Conservation (phyloP, 2,329 filamentous ascomycete genomes). For the Lasiodiplodia hormozganensis region DNA sequence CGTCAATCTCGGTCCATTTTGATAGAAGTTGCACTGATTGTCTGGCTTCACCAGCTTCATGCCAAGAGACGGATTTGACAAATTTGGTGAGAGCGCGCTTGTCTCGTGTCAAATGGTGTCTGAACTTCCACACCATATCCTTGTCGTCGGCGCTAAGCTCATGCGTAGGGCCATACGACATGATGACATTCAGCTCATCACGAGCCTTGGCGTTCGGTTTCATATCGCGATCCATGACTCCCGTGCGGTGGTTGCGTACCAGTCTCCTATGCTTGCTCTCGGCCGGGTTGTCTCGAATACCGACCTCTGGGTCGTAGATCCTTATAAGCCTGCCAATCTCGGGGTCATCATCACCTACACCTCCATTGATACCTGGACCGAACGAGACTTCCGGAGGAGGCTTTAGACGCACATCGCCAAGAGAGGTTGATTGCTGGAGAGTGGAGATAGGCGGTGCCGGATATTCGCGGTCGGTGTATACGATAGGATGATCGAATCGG, state of each 20-base stretch:
- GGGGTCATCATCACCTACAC: slow-evolving; percentile 59
- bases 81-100: slow-evolving; percentile 91
- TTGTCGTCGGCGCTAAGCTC: slow-evolving; percentile 88
- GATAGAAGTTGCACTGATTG: slow-evolving; percentile 89
- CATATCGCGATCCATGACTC: slow-evolving; percentile 91
- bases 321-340: slow-evolving; percentile 71
- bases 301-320: slow-evolving; percentile 93
- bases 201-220: slow-evolving; percentile 96
- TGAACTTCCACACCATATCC: slow-evolving; percentile 96
- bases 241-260: slow-evolving; percentile 89
- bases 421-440: slow-evolving; percentile 69
- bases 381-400: slow-evolving; percentile 87
- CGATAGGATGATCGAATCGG: slow-evolving; percentile 92
- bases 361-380: slow-evolving; percentile 84
- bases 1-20: slow-evolving; percentile 95
- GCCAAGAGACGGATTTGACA: slow-evolving; percentile 97
- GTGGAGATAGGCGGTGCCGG: slow-evolving; percentile 82
- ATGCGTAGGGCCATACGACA: slow-evolving; percentile 92
- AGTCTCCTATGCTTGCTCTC: slow-evolving; percentile 93
- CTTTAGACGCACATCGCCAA: slow-evolving; percentile 74
- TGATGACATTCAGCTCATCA: slow-evolving; percentile 85
- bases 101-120: slow-evolving; percentile 90
- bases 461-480: slow-evolving; percentile 95
- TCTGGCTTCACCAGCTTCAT: slow-evolving; percentile 80
- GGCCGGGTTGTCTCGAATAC: slow-evolving; percentile 87